Conservation (phyloP, 2,329 filamentous ascomycete species). For the Tolypocladium nubicola region DNA sequence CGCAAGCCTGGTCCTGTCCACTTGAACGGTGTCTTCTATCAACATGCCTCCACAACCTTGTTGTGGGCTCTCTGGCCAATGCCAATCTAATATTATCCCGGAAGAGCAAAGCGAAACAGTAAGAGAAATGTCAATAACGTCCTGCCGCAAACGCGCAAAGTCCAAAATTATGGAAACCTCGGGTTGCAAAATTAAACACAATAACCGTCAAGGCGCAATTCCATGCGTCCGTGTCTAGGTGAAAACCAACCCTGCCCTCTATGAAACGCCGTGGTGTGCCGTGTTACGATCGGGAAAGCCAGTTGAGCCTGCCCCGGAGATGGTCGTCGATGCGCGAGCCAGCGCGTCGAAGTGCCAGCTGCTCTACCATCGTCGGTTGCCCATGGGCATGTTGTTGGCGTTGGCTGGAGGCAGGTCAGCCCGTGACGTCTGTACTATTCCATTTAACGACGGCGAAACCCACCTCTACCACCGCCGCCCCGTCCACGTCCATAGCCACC, state of each 20-base stretch:
- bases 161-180: not conserved
- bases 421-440: not conserved
- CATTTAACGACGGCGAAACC: constrained; percentile 23
- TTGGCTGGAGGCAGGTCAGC: constrained; percentile 24
- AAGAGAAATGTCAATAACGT: not conserved
- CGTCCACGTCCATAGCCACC: constrained; percentile 61
- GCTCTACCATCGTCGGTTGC: constrained; percentile 40
- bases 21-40: not conserved
- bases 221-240: constrained; percentile 8
- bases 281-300: constrained; percentile 4
- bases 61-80: not conserved
- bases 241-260: constrained; percentile 15
- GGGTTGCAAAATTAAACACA: constrained; percentile 1
- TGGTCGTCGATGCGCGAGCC: not conserved
- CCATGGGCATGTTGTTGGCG: constrained; percentile 39
- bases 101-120: not conserved
- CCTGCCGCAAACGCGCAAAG: not conserved
- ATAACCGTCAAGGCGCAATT: constrained; percentile 4
- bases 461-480: constrained; percentile 39
- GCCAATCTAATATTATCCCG: not conserved
- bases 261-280: constrained; percentile 19
- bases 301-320: not conserved
- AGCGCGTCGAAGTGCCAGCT: not conserved
- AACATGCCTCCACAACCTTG: not conserved
- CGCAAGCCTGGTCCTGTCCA: not conserved